phyloP scores from a whole-genome alignment of 306 rosid genomes.

The Canavalia ensiformis region DNA sequence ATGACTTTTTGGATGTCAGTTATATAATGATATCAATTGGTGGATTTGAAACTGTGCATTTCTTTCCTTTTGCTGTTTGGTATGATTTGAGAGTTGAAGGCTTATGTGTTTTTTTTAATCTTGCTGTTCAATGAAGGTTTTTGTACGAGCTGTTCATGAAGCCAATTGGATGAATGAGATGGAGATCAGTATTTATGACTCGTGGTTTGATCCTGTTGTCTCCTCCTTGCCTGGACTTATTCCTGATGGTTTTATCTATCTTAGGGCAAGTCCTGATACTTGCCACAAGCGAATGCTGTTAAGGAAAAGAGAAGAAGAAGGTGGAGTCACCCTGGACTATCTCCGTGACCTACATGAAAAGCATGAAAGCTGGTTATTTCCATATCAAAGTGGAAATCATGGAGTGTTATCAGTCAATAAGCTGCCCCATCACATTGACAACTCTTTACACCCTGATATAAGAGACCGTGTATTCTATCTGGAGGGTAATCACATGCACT shows the following conservation, averaged over 20 bases:
- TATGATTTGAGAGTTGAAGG: slow-evolving; percentile 44
- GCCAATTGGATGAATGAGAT: slow-evolving; percentile 99
- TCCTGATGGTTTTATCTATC: slow-evolving; percentile 97
- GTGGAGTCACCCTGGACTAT: slow-evolving; percentile 87
- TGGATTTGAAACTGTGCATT: slow-evolving; percentile 47
- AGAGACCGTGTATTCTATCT: slow-evolving; percentile 92
- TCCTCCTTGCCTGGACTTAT: slow-evolving; percentile 95
- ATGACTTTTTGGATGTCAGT: slow-evolving; percentile 5
- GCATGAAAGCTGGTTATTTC: slow-evolving; percentile 98
- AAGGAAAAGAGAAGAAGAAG: slow-evolving; percentile 88
- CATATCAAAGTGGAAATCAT: slow-evolving; percentile 79
- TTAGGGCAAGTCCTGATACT: slow-evolving; percentile 99
- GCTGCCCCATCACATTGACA: slow-evolving; percentile 76
- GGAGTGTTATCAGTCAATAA: slow-evolving; percentile 78
- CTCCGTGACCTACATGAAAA: slow-evolving; percentile 89
- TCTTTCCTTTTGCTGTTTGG: slow-evolving; percentile 47
- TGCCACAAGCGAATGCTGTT: slow-evolving; percentile 93
- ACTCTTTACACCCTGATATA: slow-evolving; percentile 83
- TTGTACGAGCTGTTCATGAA: slow-evolving; percentile 98
- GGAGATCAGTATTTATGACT: slow-evolving; percentile 98
- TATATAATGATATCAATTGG: slow-evolving; percentile 37
- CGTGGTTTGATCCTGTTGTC: slow-evolving; percentile 99
- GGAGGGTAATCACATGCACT: slow-evolving; percentile 97
- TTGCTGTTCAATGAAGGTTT: slow-evolving; percentile 68
- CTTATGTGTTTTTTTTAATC: slow-evolving; percentile 50